A percentile compares a stretch with the other conserved stretches of the same genome.
Evolutionary conservation across 768 basidiomycete genomes (phyloP).

Genomic region (Amyloporia xantha): DNA sequence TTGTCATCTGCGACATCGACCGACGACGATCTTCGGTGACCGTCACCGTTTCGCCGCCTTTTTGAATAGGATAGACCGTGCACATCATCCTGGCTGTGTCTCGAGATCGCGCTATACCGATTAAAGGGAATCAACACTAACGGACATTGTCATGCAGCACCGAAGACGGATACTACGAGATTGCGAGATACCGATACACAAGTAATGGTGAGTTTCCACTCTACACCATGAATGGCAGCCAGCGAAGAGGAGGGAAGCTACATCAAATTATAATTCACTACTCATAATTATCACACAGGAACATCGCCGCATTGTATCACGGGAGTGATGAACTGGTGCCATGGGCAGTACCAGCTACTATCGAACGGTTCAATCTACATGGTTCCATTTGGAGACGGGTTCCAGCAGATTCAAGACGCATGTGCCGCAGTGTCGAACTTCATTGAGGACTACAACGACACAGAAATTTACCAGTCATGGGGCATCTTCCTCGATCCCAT

Average conservation of each 20-base stretch:
- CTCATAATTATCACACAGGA: slow-evolving; percentile 36
- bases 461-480: slow-evolving; percentile 62
- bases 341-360: slow-evolving; percentile 66
- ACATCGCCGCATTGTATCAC: slow-evolving; percentile 84
- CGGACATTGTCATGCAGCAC: slow-evolving; percentile 41
- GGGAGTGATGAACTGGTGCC: slow-evolving; percentile 83
- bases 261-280: neutral
- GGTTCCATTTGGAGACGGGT: slow-evolving; percentile 77
- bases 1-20: too few relatives aligned
- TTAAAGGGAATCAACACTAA: neutral
- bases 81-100: too few relatives aligned
- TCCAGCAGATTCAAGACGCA: slow-evolving; percentile 91
- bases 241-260: too few relatives aligned
- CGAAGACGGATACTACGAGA: slow-evolving; percentile 73
- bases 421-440: slow-evolving; percentile 87
- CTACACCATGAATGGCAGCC: neutral
- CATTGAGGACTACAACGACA: slow-evolving; percentile 75
- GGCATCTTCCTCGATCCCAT: slow-evolving; percentile 62
- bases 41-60: too few relatives aligned
- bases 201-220: slow-evolving; percentile 62
- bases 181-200: slow-evolving; percentile 84
- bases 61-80: too few relatives aligned
- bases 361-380: slow-evolving; percentile 77
- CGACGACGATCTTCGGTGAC: too few relatives aligned
- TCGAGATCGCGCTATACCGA: too few relatives aligned